phyloP scores from a whole-genome alignment of 352 stramenopile genomes.

The Phytophthora megakarya region DNA sequence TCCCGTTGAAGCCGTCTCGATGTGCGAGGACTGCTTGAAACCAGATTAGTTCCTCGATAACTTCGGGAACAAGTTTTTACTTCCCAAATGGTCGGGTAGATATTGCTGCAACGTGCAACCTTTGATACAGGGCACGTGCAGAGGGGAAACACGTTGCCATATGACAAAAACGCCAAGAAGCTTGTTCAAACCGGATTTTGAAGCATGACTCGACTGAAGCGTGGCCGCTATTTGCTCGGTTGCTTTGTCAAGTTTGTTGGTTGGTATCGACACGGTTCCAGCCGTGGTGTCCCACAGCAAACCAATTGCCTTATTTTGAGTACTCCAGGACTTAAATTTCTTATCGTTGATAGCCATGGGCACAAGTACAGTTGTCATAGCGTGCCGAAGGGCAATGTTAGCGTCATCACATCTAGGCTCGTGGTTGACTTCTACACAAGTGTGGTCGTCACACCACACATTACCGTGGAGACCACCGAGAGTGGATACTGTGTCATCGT shows the following conservation, averaged over 20 bases:
- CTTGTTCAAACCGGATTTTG: conserved; percentile 4
- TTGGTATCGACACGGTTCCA: conserved; percentile 6
- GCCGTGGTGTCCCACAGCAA: conserved; percentile 3
- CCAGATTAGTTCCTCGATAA: conserved; percentile 7
- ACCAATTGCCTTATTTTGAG: not conserved
- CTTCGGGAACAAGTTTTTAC: not conserved
- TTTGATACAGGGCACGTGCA: conserved; percentile 8
- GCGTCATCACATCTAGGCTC: conserved; percentile 9
- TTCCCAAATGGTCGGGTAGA: too few relatives aligned
- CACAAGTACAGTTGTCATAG: conserved; percentile 14
- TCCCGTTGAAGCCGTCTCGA: not conserved
- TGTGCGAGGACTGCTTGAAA: not conserved
- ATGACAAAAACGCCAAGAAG: conserved; percentile 6
- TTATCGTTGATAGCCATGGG: conserved; percentile 9
- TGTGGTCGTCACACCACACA: conserved; percentile 35
- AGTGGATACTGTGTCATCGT: too few relatives aligned
- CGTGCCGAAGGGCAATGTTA: conserved; percentile 2
- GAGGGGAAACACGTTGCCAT: conserved; percentile 2
- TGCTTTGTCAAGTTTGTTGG: not conserved
- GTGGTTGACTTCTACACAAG: conserved; percentile 11
- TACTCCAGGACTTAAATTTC: conserved; percentile 7
- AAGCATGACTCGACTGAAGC: not conserved
- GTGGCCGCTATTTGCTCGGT: not conserved
- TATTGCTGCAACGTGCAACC: not conserved
- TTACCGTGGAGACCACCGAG: conserved; percentile 22